A percentile compares a stretch with the other conserved stretches of the same genome.
phyloP scores from a whole-genome alignment of 75 land plant genomes.

The Picea glauca region DNA sequence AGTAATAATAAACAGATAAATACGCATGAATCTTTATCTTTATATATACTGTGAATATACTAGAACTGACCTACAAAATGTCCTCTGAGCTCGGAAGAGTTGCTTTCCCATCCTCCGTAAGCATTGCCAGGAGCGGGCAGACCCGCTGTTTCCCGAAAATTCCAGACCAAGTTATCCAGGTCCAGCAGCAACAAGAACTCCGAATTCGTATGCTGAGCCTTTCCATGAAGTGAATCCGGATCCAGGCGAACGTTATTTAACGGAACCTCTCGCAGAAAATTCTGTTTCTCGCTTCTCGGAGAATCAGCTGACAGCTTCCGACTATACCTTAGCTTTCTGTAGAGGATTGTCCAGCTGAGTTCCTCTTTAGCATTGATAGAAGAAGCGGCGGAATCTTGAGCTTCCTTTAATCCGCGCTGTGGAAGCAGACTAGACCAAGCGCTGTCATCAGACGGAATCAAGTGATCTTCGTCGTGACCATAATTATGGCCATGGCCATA shows the following conservation, averaged over 20 bases:
- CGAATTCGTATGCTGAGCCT: slow-evolving; percentile 86
- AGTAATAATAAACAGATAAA: too few relatives aligned
- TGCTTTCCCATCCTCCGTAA: slow-evolving; percentile 88
- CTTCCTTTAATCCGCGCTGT: not conserved
- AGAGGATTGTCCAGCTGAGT: not conserved
- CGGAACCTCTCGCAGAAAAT: slow-evolving; percentile 59
- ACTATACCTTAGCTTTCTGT: not conserved
- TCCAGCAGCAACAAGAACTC: slow-evolving; percentile 84
- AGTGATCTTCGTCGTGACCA: slow-evolving; percentile 14
- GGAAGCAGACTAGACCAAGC: slow-evolving; percentile 35
- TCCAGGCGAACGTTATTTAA: slow-evolving; percentile 76
- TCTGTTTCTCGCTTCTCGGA: not conserved
- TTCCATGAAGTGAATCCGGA: slow-evolving; percentile 41
- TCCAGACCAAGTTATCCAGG: slow-evolving; percentile 80
- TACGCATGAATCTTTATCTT: too few relatives aligned
- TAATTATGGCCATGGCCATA: not conserved
- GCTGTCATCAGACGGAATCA: slow-evolving; percentile 38
- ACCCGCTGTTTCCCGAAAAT: slow-evolving; percentile 71
- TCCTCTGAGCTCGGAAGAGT: slow-evolving; percentile 67
- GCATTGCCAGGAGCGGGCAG: slow-evolving; percentile 61
- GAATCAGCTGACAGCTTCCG: not conserved
- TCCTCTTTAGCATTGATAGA: not conserved
- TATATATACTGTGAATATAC: too few relatives aligned
- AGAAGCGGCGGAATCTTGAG: not conserved
- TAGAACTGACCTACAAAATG: slow-evolving; percentile 81